Conservation (phyloP, 805 yeast genomes). For the Suhomyces pyralidae region DNA sequence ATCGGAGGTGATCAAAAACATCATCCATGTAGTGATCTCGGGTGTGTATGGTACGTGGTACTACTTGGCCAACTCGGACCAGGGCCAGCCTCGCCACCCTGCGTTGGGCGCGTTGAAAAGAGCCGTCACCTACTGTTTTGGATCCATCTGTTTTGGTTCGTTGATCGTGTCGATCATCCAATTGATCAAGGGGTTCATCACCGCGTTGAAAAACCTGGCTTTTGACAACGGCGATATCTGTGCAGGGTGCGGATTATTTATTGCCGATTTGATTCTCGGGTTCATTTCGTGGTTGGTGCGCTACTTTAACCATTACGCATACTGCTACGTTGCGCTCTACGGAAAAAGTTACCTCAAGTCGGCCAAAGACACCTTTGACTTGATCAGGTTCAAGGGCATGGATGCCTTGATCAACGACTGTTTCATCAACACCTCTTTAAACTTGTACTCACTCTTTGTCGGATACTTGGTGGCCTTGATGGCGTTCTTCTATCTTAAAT, state of each 20-base stretch:
- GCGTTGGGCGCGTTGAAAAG: constrained; percentile 78
- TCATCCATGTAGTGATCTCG: constrained; percentile 75
- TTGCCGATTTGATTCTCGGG: constrained; percentile 58
- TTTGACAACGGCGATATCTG: constrained; percentile 50
- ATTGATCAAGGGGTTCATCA: constrained; percentile 54
- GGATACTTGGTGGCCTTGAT: constrained; percentile 60
- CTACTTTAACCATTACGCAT: constrained; percentile 89
- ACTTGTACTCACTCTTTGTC: constrained; percentile 70
- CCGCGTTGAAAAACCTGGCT: constrained; percentile 50
- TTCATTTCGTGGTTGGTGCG: constrained; percentile 75
- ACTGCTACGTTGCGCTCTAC: constrained; percentile 80
- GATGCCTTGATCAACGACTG: constrained; percentile 85
- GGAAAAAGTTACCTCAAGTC: constrained; percentile 74
- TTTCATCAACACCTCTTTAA: constrained; percentile 71
- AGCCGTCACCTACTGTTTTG: constrained; percentile 82
- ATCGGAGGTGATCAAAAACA: constrained; percentile 76
- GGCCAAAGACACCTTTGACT: constrained; percentile 78
- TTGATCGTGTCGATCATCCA: constrained; percentile 70
- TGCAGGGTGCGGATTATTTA: constrained; percentile 50
- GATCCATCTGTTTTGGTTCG: constrained; percentile 86
- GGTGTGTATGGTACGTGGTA: constrained; percentile 93
- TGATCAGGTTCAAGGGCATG: constrained; percentile 75
- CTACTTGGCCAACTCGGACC: constrained; percentile 69
- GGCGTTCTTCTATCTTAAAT: constrained; percentile 61
- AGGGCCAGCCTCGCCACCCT: constrained; percentile 75